Evolutionary conservation across 805 yeast species (phyloP), one percentile per base, ranked within the genome.

Genomic region (Nematodospora valgi): DNA sequence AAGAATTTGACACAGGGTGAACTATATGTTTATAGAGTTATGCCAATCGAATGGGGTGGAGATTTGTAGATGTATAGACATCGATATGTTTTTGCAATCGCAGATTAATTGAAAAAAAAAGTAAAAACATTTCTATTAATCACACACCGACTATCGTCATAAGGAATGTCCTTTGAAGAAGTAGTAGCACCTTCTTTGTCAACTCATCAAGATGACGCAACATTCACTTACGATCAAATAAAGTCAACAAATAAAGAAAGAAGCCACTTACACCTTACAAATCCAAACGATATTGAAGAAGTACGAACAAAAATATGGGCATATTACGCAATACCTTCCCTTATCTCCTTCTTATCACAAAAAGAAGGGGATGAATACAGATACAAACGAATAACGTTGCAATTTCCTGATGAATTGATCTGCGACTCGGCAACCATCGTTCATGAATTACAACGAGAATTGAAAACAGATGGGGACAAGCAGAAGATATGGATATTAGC

Each of bases 331-430:
- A 45, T 86, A 1, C 69, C 68, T 17, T 70, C 68, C 32, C 51
- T 82, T 4, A 67, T 69, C 0, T 46, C 46, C 0, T 63, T 60
- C 32, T 57, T 84, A 29, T 33, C 39, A 12, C 45, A 51, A 4
- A 58, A 64, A 19, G 53, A 51, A 19, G 49, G 51, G 3, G 50
- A 51, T 4, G 37, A 34, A 23, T 48, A 42, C 23, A 54, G 49
- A 22, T 80, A 61, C 54, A 59, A 56, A 29, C 66, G 71, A 17
- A 72, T 89, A 2, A 88, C 98, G 0, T 63, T 93, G 21, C 98
- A 93, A 59, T 91, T 93, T 45, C 98, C 98, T 0, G 98, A 94
- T 55, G 40, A 62, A 4, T 61, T 89, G 23, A 75, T 93, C 1
- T 70, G 79, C 26, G 97, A 91, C 54, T 80, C 96, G 1, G 78